These are phyloP conservation scores for Neofusicoccum laricinum DNA, from an alignment of 2,329 filamentous ascomycete species.

Conservation along the genomic window DNA sequence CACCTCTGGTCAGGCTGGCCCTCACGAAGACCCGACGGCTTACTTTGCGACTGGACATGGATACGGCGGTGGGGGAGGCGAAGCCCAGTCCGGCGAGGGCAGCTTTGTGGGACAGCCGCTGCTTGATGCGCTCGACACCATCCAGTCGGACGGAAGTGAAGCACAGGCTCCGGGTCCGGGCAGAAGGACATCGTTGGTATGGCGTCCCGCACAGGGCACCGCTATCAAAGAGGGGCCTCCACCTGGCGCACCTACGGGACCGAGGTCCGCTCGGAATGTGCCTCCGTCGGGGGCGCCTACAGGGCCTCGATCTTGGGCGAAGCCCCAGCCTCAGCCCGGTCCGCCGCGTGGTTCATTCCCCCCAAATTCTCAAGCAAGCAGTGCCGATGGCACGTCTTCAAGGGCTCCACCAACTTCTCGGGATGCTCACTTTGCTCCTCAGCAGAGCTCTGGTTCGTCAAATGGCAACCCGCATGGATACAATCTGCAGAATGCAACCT, in stretches of 20 bases:
- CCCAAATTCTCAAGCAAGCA: neutral
- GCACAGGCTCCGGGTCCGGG: neutral
- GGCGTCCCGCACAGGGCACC: neutral
- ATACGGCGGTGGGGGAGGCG: neutral
- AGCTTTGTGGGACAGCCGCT: slow-evolving; percentile 16
- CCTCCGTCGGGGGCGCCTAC: neutral
- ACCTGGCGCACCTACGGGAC: neutral
- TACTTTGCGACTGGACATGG: neutral
- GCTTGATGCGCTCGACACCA: slow-evolving; percentile 6
- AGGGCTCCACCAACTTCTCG: neutral
- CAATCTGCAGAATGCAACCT: neutral
- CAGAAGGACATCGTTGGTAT: neutral
- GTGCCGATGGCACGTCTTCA: too few species aligned
- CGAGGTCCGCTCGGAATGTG: neutral
- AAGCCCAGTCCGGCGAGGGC: neutral
- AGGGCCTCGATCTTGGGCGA: neutral
- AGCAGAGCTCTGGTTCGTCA: neutral
- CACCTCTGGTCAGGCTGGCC: neutral
- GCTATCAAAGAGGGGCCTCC: neutral
- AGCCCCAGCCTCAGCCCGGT: neutral
- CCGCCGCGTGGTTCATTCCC: neutral
- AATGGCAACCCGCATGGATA: neutral
- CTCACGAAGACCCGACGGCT: neutral
- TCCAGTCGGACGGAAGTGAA: neutral
- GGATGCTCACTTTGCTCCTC: neutral